Conservation (phyloP, 176 grass and related monocot genomes). For the Otatea glauca region DNA sequence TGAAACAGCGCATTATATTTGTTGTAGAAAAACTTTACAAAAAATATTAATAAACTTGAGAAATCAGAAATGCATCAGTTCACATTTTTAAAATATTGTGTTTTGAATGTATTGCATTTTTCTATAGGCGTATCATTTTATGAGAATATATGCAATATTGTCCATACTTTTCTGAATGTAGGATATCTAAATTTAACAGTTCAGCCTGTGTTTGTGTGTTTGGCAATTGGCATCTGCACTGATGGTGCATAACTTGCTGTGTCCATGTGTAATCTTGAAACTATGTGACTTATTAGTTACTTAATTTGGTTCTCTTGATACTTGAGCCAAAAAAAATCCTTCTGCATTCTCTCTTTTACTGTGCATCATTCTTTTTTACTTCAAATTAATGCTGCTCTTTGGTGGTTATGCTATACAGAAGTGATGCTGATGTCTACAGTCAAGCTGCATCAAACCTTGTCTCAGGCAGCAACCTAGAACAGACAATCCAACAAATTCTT, state of each 20-base stretch:
- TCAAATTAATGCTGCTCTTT: slow-evolving; percentile 19
- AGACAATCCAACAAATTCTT: slow-evolving; percentile 85
- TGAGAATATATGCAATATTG: background rate
- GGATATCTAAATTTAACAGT: background rate
- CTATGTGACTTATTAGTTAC: background rate
- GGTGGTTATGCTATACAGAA: slow-evolving; percentile 41
- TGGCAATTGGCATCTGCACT: background rate
- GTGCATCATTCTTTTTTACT: background rate
- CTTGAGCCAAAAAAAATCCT: background rate
- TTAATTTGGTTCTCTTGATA: background rate
- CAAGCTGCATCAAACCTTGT: slow-evolving; percentile 95
- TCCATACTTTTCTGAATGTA: background rate
- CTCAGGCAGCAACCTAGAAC: slow-evolving; percentile 74
- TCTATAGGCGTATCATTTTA: background rate
- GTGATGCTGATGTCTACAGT: slow-evolving; percentile 76
- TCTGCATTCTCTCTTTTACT: background rate
- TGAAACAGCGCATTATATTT: background rate
- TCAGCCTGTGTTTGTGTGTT: background rate
- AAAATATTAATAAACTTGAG: background rate
- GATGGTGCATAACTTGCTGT: background rate
- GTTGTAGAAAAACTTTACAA: background rate
- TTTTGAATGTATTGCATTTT: background rate
- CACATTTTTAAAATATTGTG: background rate
- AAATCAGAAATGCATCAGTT: background rate
- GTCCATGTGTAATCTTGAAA: background rate